These are phyloP conservation scores for Puccinia horiana DNA, from an alignment of 1,284 basidiomycete genomes.

Conservation along the genomic window DNA sequence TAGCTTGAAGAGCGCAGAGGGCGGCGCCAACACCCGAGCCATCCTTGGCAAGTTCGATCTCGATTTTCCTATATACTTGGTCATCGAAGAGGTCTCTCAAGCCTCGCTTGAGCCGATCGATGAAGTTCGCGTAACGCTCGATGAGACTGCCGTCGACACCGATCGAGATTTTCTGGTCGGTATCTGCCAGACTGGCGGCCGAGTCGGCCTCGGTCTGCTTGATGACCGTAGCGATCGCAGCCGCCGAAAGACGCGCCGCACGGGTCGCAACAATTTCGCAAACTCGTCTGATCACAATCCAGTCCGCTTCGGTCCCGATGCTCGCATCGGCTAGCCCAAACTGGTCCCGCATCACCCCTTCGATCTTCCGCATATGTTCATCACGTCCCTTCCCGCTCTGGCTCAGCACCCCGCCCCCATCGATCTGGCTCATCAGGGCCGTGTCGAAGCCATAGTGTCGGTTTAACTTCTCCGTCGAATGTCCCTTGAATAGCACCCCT, in stretches of 20 bases:
- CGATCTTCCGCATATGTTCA: constrained; percentile 62
- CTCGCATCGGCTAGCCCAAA: neutral
- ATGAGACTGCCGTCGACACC: constrained; percentile 91
- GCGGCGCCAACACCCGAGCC: constrained; percentile 93
- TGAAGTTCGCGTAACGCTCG: constrained; percentile 85
- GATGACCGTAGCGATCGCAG: constrained; percentile 81
- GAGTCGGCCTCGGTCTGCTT: constrained; percentile 70
- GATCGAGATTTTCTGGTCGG: constrained; percentile 65
- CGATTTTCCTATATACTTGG: constrained; percentile 73
- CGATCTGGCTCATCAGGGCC: constrained; percentile 83
- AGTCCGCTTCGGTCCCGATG: constrained; percentile 59
- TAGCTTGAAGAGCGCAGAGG: constrained; percentile 56
- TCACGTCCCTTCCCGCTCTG: constrained; percentile 49
- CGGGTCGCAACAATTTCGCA: constrained; percentile 75
- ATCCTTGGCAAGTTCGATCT: constrained; percentile 91
- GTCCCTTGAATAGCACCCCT: constrained; percentile 73
- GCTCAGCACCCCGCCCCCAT: constrained; percentile 58
- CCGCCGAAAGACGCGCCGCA: constrained; percentile 79
- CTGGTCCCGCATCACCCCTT: constrained; percentile 67
- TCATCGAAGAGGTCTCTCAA: constrained; percentile 75
- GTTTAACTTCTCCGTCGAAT: constrained; percentile 72
- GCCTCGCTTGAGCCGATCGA: constrained; percentile 72
- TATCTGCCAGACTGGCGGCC: constrained; percentile 61
- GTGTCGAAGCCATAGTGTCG: constrained; percentile 92
- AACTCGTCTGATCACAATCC: constrained; percentile 79